A percentile compares a stretch with the other conserved stretches of the same genome.
phyloP scores from a whole-genome alignment of 768 basidiomycete species.

The Rhizopogon vinicolor region DNA sequence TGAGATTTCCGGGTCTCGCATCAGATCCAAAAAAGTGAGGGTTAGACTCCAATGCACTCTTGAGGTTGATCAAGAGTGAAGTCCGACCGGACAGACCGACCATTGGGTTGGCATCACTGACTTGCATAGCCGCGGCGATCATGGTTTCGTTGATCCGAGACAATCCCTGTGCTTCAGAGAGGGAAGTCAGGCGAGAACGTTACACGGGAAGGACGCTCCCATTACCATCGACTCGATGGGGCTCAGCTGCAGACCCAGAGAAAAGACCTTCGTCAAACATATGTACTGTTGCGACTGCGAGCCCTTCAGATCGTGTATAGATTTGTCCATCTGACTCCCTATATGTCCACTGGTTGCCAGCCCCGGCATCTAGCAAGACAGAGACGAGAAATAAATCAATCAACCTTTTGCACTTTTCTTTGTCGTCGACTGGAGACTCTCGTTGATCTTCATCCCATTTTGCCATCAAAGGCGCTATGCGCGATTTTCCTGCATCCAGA shows the following conservation, averaged over 20 bases:
- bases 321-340: constrained; percentile 49
- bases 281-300: constrained; percentile 85
- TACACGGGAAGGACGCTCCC: neutral
- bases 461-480: constrained; percentile 56
- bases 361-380: constrained; percentile 93
- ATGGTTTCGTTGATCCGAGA: constrained; percentile 54
- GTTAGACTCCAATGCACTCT: constrained; percentile 60
- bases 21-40: constrained; percentile 68
- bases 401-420: constrained; percentile 65
- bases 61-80: constrained; percentile 68
- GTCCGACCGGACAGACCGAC: constrained; percentile 87
- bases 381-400: constrained; percentile 90
- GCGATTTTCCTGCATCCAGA: constrained; percentile 63
- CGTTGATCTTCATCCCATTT: constrained; percentile 44
- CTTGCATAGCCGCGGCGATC: constrained; percentile 74
- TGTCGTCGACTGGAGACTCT: constrained; percentile 36
- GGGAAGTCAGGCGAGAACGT: neutral
- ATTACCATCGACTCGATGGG: constrained; percentile 75
- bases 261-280: constrained; percentile 89
- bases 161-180: constrained; percentile 60
- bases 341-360: constrained; percentile 80
- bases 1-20: constrained; percentile 76
- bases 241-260: constrained; percentile 53
- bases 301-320: constrained; percentile 71
- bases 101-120: constrained; percentile 74